phyloP scores from a whole-genome alignment of 768 basidiomycete species.

The Pleurotus ostreatus region DNA sequence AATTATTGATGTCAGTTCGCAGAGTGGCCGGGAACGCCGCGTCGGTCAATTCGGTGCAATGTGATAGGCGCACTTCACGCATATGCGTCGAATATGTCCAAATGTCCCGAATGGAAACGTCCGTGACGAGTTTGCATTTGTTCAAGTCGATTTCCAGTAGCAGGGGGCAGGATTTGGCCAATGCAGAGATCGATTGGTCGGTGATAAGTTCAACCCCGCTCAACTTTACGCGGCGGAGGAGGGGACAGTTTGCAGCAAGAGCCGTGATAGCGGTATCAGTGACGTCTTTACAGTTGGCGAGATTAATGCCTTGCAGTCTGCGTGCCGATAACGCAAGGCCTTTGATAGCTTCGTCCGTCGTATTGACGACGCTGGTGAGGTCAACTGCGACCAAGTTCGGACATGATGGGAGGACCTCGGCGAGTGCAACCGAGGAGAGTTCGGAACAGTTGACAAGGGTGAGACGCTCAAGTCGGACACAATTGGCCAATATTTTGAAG shows the following conservation, averaged over 20 bases:
- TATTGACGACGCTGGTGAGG: conserved; percentile 66
- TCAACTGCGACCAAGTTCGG: conserved; percentile 84
- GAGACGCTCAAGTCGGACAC: conserved; percentile 82
- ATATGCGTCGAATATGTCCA: conserved; percentile 80
- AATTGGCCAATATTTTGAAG: conserved; percentile 66
- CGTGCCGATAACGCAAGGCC: conserved; percentile 67
- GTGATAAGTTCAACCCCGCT: conserved; percentile 74
- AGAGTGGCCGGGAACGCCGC: conserved; percentile 79
- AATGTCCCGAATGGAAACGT: conserved; percentile 74
- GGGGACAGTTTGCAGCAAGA: conserved; percentile 68
- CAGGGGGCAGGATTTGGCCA: conserved; percentile 77
- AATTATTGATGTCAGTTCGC: conserved; percentile 26
- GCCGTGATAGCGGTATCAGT: conserved; percentile 76
- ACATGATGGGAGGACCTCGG: conserved; percentile 61
- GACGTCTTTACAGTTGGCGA: conserved; percentile 77
- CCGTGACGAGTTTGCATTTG: conserved; percentile 73
- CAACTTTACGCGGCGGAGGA: conserved; percentile 88
- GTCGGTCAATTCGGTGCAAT: conserved; percentile 76
- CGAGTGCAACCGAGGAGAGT: conserved; percentile 62
- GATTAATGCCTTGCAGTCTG: conserved; percentile 88
- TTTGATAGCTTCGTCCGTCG: conserved; percentile 67
- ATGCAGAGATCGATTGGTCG: conserved; percentile 67
- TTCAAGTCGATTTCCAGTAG: conserved; percentile 95
- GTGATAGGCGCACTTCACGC: conserved; percentile 86
- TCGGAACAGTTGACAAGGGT: conserved; percentile 78